Evolutionary conservation across 2,329 filamentous ascomycete species (phyloP), one percentile per base, ranked within the genome.

Genomic region (Teratosphaeria gauchensis): DNA sequence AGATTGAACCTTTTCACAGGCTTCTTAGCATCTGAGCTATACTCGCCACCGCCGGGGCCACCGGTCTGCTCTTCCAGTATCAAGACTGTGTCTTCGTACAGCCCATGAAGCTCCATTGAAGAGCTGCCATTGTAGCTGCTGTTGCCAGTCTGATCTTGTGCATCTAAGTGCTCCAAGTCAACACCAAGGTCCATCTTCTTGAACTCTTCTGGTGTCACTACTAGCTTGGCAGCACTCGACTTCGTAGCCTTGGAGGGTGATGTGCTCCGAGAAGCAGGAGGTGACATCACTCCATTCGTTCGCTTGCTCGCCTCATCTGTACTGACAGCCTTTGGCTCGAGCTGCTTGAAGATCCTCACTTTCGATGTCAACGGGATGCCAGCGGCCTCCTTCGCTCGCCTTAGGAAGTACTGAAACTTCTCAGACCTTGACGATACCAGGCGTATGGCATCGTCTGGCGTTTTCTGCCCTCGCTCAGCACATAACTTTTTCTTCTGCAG

Each of bases 41-140:
- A 85, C 61, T 84, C 82, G 19, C 80, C 80, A 54, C 79, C 79
- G 12, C 68, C 77, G 48, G 75, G 74, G 12, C 75, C 77, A 12
- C 82, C 80, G 53, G 87, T 78, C 61, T 86, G 80, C 71, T 96
- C 90, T 70, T 97, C 92, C 4, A 97, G 76, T n/a, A 96, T 84
- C 55, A 96, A 80, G 3, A 86, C 84, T 68, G 89, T 84, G 62
- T 90, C 86, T 33, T 84, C 83, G n/a, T 80, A 82, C 24, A 96
- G 78, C 1, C 86, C 85, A 55, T 85, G 81, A 57, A 84, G 76
- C 51, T 83, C 81, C 54, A 96, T 74, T 1, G 82, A 84, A 60
- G 84, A 79, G 24, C 76, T 81, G 14, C 91, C 90, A 64, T 95
- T 96, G 73, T 89, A 92, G 38, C 90, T 91, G 2, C 77, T 65